Percentiles rank a stretch among this genome's conserved stretches.
Conservation (phyloP, 2,329 filamentous ascomycete genomes). For the Stachybotrys chlorohalonatus region DNA sequence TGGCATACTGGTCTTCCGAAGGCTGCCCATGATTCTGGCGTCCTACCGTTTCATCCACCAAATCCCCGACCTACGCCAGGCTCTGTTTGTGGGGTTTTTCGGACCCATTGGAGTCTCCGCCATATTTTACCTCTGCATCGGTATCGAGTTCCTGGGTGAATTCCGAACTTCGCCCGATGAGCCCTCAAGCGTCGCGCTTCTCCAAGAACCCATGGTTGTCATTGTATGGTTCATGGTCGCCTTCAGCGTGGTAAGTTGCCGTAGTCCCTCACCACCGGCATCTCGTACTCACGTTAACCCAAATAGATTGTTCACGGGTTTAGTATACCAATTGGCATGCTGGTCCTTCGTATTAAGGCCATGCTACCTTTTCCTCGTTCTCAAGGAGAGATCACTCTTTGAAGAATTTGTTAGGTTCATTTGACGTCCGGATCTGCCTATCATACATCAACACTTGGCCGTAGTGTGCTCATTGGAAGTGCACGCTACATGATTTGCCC, state of each 20-base stretch:
- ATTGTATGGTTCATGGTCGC: conserved; percentile 82
- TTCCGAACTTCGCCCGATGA: conserved; percentile 46
- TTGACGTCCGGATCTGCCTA: no score
- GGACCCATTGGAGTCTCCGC: conserved; percentile 87
- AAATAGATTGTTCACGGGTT: conserved; percentile 51
- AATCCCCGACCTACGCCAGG: conserved; percentile 65
- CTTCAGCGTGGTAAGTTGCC: conserved; percentile 64
- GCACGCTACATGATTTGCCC: no score
- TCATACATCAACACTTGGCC: no score
- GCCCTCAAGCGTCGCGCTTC: conserved; percentile 54
- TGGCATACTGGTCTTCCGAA: conserved; percentile 66
- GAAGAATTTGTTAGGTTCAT: no score
- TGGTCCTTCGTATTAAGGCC: conserved; percentile 17
- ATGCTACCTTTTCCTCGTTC: no score
- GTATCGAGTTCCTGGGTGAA: conserved; percentile 59
- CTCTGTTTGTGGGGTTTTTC: conserved; percentile 85
- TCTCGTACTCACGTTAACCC: not conserved
- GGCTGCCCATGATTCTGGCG: conserved; percentile 66
- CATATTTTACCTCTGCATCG: conserved; percentile 82
- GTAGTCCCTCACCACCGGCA: not conserved
- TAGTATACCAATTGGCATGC: conserved; percentile 67
- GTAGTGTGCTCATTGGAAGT: no score
- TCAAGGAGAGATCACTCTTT: no score
- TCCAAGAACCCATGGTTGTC: conserved; percentile 55
- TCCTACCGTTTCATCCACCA: conserved; percentile 71